Evolutionary conservation across 768 basidiomycete species (phyloP).

Genomic region (Hortiboletus flavorubellus): DNA sequence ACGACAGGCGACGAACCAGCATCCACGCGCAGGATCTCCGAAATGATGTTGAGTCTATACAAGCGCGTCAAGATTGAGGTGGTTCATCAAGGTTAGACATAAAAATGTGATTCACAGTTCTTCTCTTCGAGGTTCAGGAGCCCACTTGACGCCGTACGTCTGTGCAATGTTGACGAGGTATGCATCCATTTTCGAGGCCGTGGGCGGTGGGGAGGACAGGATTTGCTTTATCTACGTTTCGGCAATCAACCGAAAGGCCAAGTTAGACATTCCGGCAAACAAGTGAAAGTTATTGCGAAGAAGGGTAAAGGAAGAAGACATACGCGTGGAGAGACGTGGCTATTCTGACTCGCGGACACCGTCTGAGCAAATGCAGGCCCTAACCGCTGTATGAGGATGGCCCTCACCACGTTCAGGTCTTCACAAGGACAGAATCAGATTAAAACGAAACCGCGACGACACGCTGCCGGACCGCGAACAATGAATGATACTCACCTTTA

Average conservation of each 20-base stretch:
- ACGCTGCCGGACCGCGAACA: background rate
- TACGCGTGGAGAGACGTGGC: slow-evolving; percentile 53
- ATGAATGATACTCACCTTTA: slow-evolving; percentile 45
- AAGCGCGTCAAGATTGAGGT: background rate
- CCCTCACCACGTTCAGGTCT: slow-evolving; percentile 60
- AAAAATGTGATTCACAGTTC: slow-evolving; percentile 48
- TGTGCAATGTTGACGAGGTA: slow-evolving; percentile 54
- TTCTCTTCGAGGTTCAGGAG: slow-evolving; percentile 55
- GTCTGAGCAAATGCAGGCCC: slow-evolving; percentile 56
- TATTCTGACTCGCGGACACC: slow-evolving; percentile 48
- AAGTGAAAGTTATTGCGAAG: background rate
- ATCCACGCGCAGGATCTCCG: slow-evolving; percentile 52
- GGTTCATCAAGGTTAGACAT: background rate
- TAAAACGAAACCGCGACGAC: background rate
- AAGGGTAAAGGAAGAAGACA: slow-evolving; percentile 6
- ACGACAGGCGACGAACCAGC: slow-evolving; percentile 45
- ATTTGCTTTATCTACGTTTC: slow-evolving; percentile 47
- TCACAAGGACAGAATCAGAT: background rate
- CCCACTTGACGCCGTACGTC: slow-evolving; percentile 55
- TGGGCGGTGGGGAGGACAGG: slow-evolving; percentile 50
- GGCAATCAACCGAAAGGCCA: background rate
- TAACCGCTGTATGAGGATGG: slow-evolving; percentile 52
- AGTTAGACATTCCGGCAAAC: background rate
- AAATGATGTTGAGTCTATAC: slow-evolving; percentile 50
- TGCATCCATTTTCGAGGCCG: slow-evolving; percentile 52